Base-by-base conservation (phyloP, 2,329 filamentous ascomycete genomes). In the Exophiala sp. region DNA sequence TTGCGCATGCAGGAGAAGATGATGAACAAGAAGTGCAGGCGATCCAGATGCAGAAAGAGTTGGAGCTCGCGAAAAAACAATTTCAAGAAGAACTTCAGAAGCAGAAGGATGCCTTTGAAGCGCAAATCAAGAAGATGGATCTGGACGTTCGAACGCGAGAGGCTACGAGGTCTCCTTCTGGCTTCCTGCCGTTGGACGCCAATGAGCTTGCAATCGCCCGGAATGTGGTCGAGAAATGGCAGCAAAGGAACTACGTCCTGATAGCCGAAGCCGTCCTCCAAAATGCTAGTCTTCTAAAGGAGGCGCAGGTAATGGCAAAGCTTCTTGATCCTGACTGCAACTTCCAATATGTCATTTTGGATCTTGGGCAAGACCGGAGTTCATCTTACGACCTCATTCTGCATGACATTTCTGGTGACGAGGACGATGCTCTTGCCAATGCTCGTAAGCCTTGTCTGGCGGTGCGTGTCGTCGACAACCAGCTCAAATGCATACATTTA, bases 351-450 rank as follows among this genome's bases (percentile, higher is more conserved):
- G 87, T 89, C 10, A 85, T 96, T 52, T 84, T 97, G 32, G 92
- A 96, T 65, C 77, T 87, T 59, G 94, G 94, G 1, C 91, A 99
- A 65, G 85, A 85, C 18, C 81, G 95, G 62, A 91, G 88, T 63
- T 99, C 94, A 2, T 95, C 91, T 1, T 99, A 99, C 71, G 94
- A 99, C 70, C 87, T 99, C 72, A 91, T 97, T 3, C 78, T 99
- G 39, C 96, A 95, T 65, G 92, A 90, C 16, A 85, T 96, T 39
- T 87, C 88, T 1, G 84, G 86, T 8, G 92, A 97, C 69, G 90
- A 92, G 20, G 91, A 96, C 65, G 76, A 87, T 32, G 85, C 87
- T 14, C 80, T 99, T 5, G 90, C 95, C 55, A 83, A 86, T 60
- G 83, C 88, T 1, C 82, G 81, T 42, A 97, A 96, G 70, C 94